Conservation (phyloP, 2,329 filamentous ascomycete species). For the Penicillium sp. region DNA sequence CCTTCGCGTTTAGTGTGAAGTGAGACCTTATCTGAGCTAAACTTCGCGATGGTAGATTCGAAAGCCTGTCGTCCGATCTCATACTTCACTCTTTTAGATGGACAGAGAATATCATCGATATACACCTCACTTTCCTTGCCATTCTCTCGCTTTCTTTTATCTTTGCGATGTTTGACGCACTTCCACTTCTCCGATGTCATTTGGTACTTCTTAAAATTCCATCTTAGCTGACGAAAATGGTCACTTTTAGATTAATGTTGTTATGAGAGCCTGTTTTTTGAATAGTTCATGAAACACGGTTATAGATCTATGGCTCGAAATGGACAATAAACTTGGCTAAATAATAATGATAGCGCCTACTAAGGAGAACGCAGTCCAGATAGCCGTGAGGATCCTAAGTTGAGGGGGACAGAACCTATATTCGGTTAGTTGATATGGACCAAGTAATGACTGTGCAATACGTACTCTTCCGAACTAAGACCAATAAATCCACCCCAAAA, state of each 20-base stretch:
- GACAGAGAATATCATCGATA: neutral
- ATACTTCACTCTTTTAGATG: neutral
- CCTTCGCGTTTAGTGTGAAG: neutral
- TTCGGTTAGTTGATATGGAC: neutral
- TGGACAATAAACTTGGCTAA: neutral
- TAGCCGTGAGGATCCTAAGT: neutral
- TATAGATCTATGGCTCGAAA: neutral
- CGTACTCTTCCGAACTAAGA: conserved; percentile 1
- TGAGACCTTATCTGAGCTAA: neutral
- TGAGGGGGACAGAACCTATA: neutral
- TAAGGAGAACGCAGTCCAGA: neutral
- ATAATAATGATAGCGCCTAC: neutral
- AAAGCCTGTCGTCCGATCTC: neutral
- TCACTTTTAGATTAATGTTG: neutral
- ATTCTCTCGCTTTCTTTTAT: neutral
- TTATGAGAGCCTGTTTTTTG: neutral
- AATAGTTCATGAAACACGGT: neutral
- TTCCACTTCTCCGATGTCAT: neutral
- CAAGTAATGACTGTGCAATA: neutral
- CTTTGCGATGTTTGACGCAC: neutral
- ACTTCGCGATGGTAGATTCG: neutral
- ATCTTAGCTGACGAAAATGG: neutral
- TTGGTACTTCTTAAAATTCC: neutral
- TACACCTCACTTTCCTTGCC: neutral
- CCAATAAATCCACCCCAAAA: neutral